Conservation (phyloP, 495 filamentous ascomycete species). For the Trichoderma reesei region DNA sequence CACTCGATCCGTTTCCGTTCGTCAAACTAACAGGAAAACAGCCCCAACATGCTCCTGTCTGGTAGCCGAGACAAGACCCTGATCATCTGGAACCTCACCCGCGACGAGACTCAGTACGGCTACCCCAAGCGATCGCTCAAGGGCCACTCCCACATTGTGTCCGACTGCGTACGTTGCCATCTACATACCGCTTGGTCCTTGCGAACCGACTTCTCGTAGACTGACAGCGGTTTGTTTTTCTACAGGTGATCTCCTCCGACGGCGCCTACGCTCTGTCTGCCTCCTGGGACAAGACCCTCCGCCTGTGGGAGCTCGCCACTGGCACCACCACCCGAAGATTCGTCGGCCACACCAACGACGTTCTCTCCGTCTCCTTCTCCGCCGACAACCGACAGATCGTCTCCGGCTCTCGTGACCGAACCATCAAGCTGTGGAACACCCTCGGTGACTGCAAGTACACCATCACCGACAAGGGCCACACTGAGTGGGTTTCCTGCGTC, state of each 20-base stretch:
- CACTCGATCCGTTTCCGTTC: neutral
- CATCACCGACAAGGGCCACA: conserved; percentile 99
- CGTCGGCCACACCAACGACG: conserved; percentile 98
- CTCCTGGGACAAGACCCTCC: conserved; percentile 99
- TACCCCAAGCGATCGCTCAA: conserved; percentile 97
- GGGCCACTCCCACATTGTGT: conserved; percentile 99
- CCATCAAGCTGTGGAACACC: conserved; percentile 99
- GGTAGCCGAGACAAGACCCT: conserved; percentile 94
- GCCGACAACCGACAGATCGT: conserved; percentile 99
- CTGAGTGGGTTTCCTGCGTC: conserved; percentile 99
- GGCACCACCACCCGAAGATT: conserved; percentile 95
- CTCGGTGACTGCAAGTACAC: conserved; percentile 99
- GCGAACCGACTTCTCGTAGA: conserved; percentile 14
- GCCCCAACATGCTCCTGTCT: conserved; percentile 99
- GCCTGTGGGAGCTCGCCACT: conserved; percentile 96
- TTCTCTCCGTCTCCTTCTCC: conserved; percentile 99
- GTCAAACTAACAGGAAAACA: conserved; percentile 26
- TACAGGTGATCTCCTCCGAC: conserved; percentile 97
- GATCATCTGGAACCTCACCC: conserved; percentile 99
- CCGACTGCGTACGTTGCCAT: conserved; percentile 81
- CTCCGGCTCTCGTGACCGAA: conserved; percentile 92
- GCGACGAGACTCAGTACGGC: conserved; percentile 93
- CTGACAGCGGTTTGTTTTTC: conserved; percentile 19
- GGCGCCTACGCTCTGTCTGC: conserved; percentile 98
- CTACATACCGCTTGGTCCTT: neutral